Base-by-base conservation (phyloP, 176 grass and related monocot genomes). In the Tillandsia leiboldiana region DNA sequence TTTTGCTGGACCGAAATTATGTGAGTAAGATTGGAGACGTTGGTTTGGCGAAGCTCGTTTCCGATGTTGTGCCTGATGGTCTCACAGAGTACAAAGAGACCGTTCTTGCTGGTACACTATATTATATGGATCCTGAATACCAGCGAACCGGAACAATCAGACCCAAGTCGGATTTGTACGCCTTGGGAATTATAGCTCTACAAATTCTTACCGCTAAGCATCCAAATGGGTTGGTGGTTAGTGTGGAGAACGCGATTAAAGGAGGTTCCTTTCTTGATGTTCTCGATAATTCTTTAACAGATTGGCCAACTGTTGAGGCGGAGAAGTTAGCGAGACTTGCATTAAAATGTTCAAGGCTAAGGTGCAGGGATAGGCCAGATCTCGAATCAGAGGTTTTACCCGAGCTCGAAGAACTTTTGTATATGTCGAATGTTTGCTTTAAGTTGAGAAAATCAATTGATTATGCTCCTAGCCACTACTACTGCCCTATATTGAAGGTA, bases 111-210 rank as follows among this genome's bases (percentile, higher is more conserved):
- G 91, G 91, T 53, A 96, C 91, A 66, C 56, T 96, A 20, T 91
- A 73, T 71, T 91, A 91, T 72, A 91, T 96, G 92, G 88, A 96
- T 70, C 92, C 92, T 11, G 92, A 96, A 75, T 96, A 96, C 54
- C 88, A 96, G 29, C 77, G 84, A 74, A 96, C 92, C 12, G 92
- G 92, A 73, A 96, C 88, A 15, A 24, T 96, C 67, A 79, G 92
- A 11, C 92, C 92, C 1, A 96, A 96, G 80, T 96, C 92, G 49
- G 92, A 96, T 88, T 56, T 96, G 49, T 96, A 69, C 76, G 92
- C 88, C 64, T 64, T 88, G 64, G 92, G 92, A 17, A 14, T 96
- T 26, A 84, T 96, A 54, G 82, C 82, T 70, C 85, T 96, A 71
- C 92, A 96, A 79, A 51, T 96, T 17, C 69, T 96, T 65, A 87